A percentile compares a stretch with the other conserved stretches of the same genome.
Evolutionary conservation across 2,329 filamentous ascomycete genomes (phyloP).

Genomic region (Chaetomiaceae sp.): DNA sequence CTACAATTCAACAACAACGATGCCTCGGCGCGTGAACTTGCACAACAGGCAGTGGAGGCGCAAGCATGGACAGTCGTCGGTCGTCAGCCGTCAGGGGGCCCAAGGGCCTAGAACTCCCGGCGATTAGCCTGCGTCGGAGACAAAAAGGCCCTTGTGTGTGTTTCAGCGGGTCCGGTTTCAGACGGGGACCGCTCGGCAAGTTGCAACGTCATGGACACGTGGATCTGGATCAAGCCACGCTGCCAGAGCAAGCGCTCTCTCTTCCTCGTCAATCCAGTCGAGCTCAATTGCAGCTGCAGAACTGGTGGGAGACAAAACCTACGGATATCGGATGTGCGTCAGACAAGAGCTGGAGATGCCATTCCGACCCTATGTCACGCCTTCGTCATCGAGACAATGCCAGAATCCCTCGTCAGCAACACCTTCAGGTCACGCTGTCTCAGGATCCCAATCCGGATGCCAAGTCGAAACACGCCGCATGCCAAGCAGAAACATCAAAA

Average conservation of each 20-base stretch:
- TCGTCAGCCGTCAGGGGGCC: neutral
- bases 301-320: neutral
- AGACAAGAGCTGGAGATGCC: no score
- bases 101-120: neutral
- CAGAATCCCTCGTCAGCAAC: no score
- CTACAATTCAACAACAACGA: no score
- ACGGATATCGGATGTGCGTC: neutral
- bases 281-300: neutral
- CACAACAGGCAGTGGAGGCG: no score
- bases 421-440: no score
- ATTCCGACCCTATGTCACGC: no score
- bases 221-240: slow-evolving; percentile 1
- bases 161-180: slow-evolving; percentile 12
- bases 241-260: neutral
- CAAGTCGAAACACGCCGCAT: neutral
- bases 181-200: neutral
- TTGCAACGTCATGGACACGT: neutral
- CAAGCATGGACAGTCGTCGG: no score
- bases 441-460: neutral
- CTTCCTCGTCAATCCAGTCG: neutral
- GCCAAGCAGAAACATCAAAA: neutral
- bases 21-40: no score
- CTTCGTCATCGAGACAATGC: no score
- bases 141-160: neutral
- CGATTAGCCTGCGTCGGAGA: neutral